Base-by-base conservation (phyloP, 345 rosid genomes). In the Diplotaxis tenuifolia region DNA sequence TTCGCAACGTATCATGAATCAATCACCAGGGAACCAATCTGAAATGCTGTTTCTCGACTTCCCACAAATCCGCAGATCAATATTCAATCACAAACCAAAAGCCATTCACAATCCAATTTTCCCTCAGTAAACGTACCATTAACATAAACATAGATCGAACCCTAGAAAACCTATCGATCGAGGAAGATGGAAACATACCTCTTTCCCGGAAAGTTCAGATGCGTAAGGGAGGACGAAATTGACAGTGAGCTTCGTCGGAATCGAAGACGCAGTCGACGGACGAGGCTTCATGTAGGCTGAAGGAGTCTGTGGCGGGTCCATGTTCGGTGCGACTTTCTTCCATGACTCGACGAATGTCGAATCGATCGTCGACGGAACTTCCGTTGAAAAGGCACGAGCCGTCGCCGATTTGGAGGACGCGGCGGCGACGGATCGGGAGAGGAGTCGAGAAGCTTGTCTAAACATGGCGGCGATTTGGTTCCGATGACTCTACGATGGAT, bases 261-360 rank as follows among this genome's bases (percentile, higher is more conserved):
- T 70, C 7, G 95, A 16, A 23, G 95, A 69, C 7, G 88, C 85
- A 31, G 80, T 84, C 1, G 87, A 69, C 14, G 93, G 91, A 55
- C 90, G 88, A 60, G 96, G 80, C 45, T 62, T 18, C 96, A 93
- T 87, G 83, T 69, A 93, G 4, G 93, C 16, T 10, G 84, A 81
- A 9, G 95, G 98, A 65, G 96, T 90, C 80, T 77, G 85, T 0
- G 98, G 96, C 1, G 98, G 96, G 12, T 90, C 96, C 8, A 88
- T 77, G 74, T 81, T 86, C 20, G 95, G 98, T 15, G 83, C 68
- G 77, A 83, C 84, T 69, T 87, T 88, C 79, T 82, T 86, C 98
- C 98, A 90, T 28, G 88, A 18, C 12, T 87, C 90, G 8, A 78
- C 40, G 78, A 92, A 90, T 42, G 71, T 34, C 0, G 88, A 65